Evolutionary conservation across 352 stramenopile genomes (phyloP), one percentile per base, ranked within the genome.

Genomic region (Phytophthora pinifolia): DNA sequence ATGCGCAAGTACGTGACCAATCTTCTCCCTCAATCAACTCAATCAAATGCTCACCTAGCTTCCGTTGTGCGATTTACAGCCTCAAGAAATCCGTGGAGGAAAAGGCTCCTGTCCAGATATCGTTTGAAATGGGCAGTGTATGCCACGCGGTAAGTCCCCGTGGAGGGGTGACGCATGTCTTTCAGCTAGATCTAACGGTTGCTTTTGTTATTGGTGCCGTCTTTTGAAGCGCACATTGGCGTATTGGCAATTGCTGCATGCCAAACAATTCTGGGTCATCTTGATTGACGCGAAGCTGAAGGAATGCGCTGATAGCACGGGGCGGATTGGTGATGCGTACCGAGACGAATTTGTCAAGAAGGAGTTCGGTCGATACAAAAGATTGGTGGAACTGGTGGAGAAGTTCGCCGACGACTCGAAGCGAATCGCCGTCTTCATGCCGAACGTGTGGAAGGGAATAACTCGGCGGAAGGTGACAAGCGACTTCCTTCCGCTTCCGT

Each of bases 351-450:
- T 89, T 20, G 54, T 80, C 49, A 88, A 81, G 49, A 49, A 66
- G 15, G 84, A 94, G 42, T 94, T 76, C 47, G 79, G 79, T n/a
- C 76, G 84, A 0, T 92, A 84, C 59, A 90, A 94, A 56, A 71
- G 53, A 6, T 53, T 94, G 32, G 48, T 86, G 38, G 49, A 59
- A 4, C 25, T 88, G 3, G 81, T 92, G 6, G 82, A 92, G 44
- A 77, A 66, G 9, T 90, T 94, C 29, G 76, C 72, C 7, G 79
- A 72, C 7, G 74, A 90, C 9, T 69, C 72, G 13, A 70, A 78
- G 4, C 54, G 72, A 51, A 58, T 68, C 6, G 34, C 35, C 3
- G 15, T 42, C 1, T 65, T 30, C 15, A 80, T 91, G 62, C 52
- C 67, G 9, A 92, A 92, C 46, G 65, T 83, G 14, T 94, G 83